Base-by-base conservation (phyloP, 2,329 filamentous ascomycete genomes). In the Endothia cerciana region DNA sequence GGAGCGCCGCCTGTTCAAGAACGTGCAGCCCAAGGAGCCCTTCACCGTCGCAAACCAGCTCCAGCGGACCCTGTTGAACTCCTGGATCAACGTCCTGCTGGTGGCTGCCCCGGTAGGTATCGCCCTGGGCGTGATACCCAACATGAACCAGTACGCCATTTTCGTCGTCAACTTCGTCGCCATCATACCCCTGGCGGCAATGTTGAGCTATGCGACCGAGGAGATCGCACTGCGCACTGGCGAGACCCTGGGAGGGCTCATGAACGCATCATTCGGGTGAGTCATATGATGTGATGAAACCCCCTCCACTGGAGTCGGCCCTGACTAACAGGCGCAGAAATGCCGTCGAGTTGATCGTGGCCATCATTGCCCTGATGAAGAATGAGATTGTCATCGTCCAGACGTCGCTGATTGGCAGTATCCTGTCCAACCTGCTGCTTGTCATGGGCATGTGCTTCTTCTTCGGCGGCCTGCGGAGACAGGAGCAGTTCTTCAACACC, bases 391-490 rank as follows among this genome's bases (percentile, higher is more conserved):
- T 90, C 41, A 96, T 98, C 68, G 93, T 97, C 7, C 93, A 97
- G 77, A 97, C 94, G 0, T 97, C 94, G 0, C 83, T 98, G 36
- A 92, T 97, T 69, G 94, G 94, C 64, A 94, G 90, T 77, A 97
- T 97, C 76, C 82, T 97, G 28, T 97, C 93, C 51, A 97, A 97
- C 75, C 78, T 98, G 66, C 85, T 97, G 3, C 86, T 97, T 17
- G 92, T 97, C 61, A 82, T 97, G 82, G 94, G 93, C 64, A 96
- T 94, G 88, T 95, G 90, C 75, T 97, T 96, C 83, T 95, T 97
- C 81, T 90, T 92, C 68, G 93, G 92, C 60, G 93, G 93, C 4
- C 76, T 96, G 71, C 89, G 91, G 66, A 87, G 94, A 36, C 74
- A 86, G 36, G 91, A 96, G 75, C 94, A 97, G 76, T 89, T 87